Conservation (phyloP, 2,329 filamentous ascomycete species). For the Elsinoe arachidis region DNA sequence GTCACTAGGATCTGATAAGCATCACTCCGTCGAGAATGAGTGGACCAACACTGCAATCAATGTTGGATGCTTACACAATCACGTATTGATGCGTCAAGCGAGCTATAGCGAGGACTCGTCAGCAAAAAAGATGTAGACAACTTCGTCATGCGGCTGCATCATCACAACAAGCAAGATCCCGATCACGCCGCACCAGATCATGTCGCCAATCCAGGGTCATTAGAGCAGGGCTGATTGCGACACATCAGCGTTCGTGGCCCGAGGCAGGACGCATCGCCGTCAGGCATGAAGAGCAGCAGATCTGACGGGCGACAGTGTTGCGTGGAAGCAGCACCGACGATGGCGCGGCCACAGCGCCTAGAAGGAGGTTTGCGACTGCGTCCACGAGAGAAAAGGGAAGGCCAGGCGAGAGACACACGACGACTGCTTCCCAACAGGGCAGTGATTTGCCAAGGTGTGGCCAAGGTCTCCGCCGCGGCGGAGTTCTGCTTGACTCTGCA, state of each 20-base stretch:
- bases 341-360: conserved; percentile 2
- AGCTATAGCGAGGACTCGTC: not conserved
- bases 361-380: conserved; percentile 3
- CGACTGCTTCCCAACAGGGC: not conserved
- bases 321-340: not conserved
- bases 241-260: conserved; percentile 3
- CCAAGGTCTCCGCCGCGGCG: conserved; percentile 3
- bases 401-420: not conserved
- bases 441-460: not conserved
- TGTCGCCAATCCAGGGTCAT: not conserved
- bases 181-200: not conserved
- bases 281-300: not conserved
- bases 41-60: not conserved
- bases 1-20: not conserved
- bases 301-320: not conserved
- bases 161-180: not conserved
- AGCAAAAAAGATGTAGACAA: not conserved
- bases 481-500: not conserved
- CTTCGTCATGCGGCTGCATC: not conserved
- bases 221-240: not conserved
- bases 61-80: not conserved
- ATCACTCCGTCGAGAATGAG: not conserved
- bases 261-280: not conserved
- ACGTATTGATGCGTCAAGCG: not conserved
- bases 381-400: not conserved